These are phyloP conservation scores for Beta vulgaris DNA, from an alignment of 148 eudicot species.

Conservation along the genomic window DNA sequence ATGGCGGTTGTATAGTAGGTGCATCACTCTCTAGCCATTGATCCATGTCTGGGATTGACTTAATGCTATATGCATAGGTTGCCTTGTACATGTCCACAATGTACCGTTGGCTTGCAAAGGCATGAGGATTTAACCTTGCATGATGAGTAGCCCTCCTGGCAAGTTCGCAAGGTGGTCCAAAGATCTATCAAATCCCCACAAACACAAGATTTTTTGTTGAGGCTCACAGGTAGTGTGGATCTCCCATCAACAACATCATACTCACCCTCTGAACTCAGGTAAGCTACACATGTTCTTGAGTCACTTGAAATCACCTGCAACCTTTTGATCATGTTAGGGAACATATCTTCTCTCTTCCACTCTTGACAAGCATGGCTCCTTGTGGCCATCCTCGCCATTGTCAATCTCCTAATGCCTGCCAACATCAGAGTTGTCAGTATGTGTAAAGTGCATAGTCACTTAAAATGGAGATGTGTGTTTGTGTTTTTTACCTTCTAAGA, in stretches of 20 bases:
- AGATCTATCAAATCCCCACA: not conserved
- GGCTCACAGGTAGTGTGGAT: not conserved
- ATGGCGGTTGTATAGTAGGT: not conserved
- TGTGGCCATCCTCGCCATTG: not conserved
- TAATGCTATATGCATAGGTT: not conserved
- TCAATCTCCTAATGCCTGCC: not conserved
- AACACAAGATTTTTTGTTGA: not conserved
- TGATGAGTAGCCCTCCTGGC: too few species aligned
- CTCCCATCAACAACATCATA: not conserved
- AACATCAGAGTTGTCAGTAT: too few species aligned
- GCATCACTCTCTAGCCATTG: not conserved
- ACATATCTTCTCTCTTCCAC: not conserved
- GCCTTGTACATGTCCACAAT: not conserved
- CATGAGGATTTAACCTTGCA: too few species aligned
- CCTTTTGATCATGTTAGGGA: not conserved
- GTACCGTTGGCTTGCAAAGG: too few species aligned
- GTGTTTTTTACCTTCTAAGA: slow-evolving; percentile 15
- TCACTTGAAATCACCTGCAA: not conserved
- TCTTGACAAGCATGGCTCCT: not conserved
- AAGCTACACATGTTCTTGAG: not conserved
- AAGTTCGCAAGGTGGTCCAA: not conserved
- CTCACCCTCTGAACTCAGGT: not conserved
- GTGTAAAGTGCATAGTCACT: too few species aligned
- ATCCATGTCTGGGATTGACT: not conserved
- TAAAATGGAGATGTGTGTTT: too few species aligned